Percentiles rank a stretch among this genome's conserved stretches.
Conservation (phyloP, 2,329 filamentous ascomycete species). For the Fonsecaea pugnacius region DNA sequence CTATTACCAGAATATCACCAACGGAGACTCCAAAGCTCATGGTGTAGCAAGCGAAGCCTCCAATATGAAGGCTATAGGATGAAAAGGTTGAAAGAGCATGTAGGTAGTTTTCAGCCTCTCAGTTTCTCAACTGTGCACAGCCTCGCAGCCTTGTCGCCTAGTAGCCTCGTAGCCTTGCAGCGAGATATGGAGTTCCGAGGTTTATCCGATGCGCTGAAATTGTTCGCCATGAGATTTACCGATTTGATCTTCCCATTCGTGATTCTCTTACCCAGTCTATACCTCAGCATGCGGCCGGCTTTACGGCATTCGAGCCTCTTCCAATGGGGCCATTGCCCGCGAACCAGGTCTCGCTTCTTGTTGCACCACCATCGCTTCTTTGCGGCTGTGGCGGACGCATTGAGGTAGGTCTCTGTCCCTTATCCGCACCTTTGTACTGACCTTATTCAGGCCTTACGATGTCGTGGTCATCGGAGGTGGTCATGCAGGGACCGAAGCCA, state of each 20-base stretch:
- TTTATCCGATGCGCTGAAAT: slow-evolving; percentile 14
- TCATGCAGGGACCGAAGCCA: slow-evolving; percentile 93
- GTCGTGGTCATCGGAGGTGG: slow-evolving; percentile 95
- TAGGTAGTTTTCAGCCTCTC: neutral
- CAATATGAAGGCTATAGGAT: neutral
- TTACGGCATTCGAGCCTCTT: slow-evolving; percentile 25
- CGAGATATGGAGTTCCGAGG: neutral
- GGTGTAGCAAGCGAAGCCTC: neutral
- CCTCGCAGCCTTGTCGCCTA: neutral
- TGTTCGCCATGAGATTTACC: neutral
- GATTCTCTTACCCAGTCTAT: neutral
- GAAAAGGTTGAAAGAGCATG: neutral
- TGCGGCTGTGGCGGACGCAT: slow-evolving; percentile 33
- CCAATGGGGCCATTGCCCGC: slow-evolving; percentile 37
- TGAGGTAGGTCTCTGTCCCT: slow-evolving; percentile 22
- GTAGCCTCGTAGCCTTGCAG: neutral
- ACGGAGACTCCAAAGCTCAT: slow-evolving; percentile 29
- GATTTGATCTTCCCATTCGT: neutral
- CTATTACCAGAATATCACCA: slow-evolving; percentile 20
- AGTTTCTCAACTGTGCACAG: neutral
- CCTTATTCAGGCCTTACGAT: slow-evolving; percentile 69
- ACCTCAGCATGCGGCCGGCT: slow-evolving; percentile 23
- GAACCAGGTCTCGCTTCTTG: slow-evolving; percentile 30
- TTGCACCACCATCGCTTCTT: slow-evolving; percentile 32
- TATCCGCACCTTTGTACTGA: slow-evolving; percentile 14